These are phyloP conservation scores for Russula ochroleuca DNA, from an alignment of 768 basidiomycete species.

Conservation along the genomic window DNA sequence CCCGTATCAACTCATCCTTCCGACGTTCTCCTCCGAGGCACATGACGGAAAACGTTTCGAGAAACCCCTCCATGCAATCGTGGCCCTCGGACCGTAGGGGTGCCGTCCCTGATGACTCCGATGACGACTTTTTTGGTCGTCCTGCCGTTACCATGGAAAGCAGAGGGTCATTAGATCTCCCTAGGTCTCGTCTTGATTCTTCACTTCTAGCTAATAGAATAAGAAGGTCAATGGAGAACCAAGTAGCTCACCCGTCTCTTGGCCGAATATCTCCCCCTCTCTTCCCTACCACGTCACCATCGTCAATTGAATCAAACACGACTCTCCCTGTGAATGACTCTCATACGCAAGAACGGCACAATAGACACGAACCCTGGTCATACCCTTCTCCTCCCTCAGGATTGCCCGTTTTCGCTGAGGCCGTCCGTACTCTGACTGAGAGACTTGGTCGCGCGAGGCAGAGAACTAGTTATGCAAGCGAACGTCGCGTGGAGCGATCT, in stretches of 20 bases:
- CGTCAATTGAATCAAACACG: conserved; percentile 5
- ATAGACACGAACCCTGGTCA: conserved; percentile 13
- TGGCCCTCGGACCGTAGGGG: conserved; percentile 13
- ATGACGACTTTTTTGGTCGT: conserved; percentile 19
- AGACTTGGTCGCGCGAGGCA: conserved; percentile 20
- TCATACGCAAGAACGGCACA: conserved; percentile 14
- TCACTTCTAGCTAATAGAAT: conserved; percentile 18
- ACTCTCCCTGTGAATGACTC: neutral
- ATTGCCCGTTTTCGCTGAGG: conserved; percentile 14
- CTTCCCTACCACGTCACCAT: neutral
- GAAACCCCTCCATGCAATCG: conserved; percentile 3
- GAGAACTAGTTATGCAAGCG: conserved; percentile 8
- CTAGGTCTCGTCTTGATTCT: conserved; percentile 16
- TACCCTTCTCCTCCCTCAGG: conserved; percentile 11
- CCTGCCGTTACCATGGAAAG: conserved; percentile 3
- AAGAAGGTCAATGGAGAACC: conserved; percentile 19
- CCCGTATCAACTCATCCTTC: conserved; percentile 6
- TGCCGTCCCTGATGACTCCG: conserved; percentile 6
- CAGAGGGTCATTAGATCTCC: conserved; percentile 17
- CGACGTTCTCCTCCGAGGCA: conserved; percentile 13
- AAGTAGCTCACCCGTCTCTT: neutral
- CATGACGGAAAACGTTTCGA: conserved; percentile 3
- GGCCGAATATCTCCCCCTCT: conserved; percentile 15
- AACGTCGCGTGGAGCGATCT: conserved; percentile 12
- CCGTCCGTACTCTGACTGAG: conserved; percentile 16